Evolutionary conservation across 176 grass and related monocot genomes (phyloP), one percentile per base, ranked within the genome.

Genomic region (Musa itinerans): DNA sequence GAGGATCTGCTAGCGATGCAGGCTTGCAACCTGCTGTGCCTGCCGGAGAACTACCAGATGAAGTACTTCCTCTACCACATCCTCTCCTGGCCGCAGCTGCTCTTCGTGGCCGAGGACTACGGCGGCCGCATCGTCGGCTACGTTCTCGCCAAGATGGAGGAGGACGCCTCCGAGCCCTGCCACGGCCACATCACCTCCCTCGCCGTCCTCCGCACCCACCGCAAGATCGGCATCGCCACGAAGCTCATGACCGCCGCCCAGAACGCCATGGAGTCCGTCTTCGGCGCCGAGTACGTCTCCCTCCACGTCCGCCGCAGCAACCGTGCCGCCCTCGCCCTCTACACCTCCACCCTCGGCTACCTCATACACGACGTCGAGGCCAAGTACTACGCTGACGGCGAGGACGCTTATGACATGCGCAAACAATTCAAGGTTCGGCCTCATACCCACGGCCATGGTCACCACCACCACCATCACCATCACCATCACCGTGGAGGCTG

Each of bases 41-140:
- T 98, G 52, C 94, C 94, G 51, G 94, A 98, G 90, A 98, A 93
- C 73, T 98, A 98, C 86, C 90, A 98, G 86, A 98, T 98, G 90
- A 98, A 98, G 78, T 98, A 93, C 86, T 98, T 93, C 82, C 73
- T 98, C 55, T 98, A 98, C 86, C 94, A 93, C 81, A 92, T 93
- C 83, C 84, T 98, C 8, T 98, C 94, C 8, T 98, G 94, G 94
- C 94, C 94, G 75, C 94, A 98, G 90, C 90, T 98, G 9, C 94
- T 98, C 2, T 98, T 98, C 84, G 94, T 98, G 10, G 90, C 90
- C 22, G 94, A 98, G 84, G 94, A 98, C 43, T 98, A 98, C 80
- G 94, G 88, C 50, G 88, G 84, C n/a, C 83, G 81, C 77, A 98
- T 98, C 90, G 94, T 98, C 4, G 94, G 94, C 51, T 98, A 98